These are phyloP conservation scores for Trichoderma sp. DNA, from an alignment of 2,329 filamentous ascomycete genomes.

Conservation along the genomic window DNA sequence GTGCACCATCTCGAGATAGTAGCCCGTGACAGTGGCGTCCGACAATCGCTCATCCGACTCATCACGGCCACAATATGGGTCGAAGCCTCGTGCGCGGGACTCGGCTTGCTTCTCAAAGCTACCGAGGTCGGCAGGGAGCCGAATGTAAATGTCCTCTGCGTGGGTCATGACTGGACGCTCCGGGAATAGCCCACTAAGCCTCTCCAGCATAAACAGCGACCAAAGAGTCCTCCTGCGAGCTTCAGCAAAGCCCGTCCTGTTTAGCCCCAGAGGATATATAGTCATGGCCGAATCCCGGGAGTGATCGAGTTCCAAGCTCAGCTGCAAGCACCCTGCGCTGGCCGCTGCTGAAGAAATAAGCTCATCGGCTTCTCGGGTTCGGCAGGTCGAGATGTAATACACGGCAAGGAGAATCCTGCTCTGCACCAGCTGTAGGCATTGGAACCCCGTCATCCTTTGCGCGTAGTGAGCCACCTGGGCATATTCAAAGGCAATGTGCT, in stretches of 20 bases:
- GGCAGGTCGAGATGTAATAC: conserved; percentile 65
- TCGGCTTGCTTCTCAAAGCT: conserved; percentile 64
- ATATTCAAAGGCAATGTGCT: conserved; percentile 45
- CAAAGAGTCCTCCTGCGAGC: conserved; percentile 72
- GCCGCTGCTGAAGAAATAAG: conserved; percentile 64
- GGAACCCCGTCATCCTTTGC: conserved; percentile 38
- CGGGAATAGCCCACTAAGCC: conserved; percentile 62
- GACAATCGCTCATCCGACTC: conserved; percentile 37
- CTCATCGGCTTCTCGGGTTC: conserved; percentile 64
- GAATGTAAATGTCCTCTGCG: conserved; percentile 66
- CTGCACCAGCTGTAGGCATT: conserved; percentile 64
- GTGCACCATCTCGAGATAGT: conserved; percentile 63
- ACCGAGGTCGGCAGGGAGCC: conserved; percentile 63
- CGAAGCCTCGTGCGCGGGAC: conserved; percentile 62
- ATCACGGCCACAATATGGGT: conserved; percentile 46
- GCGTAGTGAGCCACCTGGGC: conserved; percentile 61
- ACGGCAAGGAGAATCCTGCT: conserved; percentile 66
- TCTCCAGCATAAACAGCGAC: conserved; percentile 70
- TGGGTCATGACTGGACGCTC: conserved; percentile 59
- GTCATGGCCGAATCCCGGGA: conserved; percentile 45
- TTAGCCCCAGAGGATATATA: conserved; percentile 60
- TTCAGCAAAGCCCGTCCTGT: conserved; percentile 61
- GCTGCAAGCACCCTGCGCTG: conserved; percentile 59
- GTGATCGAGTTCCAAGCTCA: conserved; percentile 63
- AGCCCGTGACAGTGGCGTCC: conserved; percentile 62